These are phyloP conservation scores for Pseudogymnoascus sp. DNA, from an alignment of 2,329 filamentous ascomycete genomes.

Conservation along the genomic window DNA sequence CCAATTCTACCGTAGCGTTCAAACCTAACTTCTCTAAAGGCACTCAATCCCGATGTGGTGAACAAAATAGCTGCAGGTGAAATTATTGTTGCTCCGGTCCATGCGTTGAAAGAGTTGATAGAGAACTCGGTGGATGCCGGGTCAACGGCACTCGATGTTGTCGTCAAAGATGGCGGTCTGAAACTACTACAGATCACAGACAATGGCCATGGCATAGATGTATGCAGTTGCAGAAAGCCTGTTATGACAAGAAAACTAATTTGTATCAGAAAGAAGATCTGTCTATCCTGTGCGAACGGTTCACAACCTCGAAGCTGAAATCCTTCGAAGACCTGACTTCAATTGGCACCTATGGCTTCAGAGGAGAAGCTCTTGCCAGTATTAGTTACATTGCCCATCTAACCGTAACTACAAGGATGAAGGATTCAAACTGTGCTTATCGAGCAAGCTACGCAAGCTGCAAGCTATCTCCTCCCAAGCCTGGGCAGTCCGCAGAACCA, in stretches of 20 bases:
- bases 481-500: slow-evolving; percentile 77
- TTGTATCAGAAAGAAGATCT: slow-evolving; percentile 72
- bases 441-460: slow-evolving; percentile 81
- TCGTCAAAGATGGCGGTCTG: slow-evolving; percentile 90
- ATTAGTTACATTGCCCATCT: slow-evolving; percentile 98
- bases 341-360: slow-evolving; percentile 95
- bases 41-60: slow-evolving; percentile 83
- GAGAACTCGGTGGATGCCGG: slow-evolving; percentile 98
- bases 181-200: slow-evolving; percentile 96
- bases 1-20: neutral
- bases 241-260: neutral
- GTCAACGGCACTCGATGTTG: slow-evolving; percentile 78
- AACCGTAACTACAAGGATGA: slow-evolving; percentile 88
- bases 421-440: slow-evolving; percentile 82
- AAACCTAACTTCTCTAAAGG: slow-evolving; percentile 45
- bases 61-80: slow-evolving; percentile 98
- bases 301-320: slow-evolving; percentile 93
- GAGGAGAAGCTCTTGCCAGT: slow-evolving; percentile 89
- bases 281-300: slow-evolving; percentile 85
- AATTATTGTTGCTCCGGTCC: slow-evolving; percentile 94
- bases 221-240: slow-evolving; percentile 36
- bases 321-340: slow-evolving; percentile 84
- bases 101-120: slow-evolving; percentile 91
- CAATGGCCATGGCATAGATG: slow-evolving; percentile 92
- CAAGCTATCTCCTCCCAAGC: slow-evolving; percentile 72